Evolutionary conservation across 1,284 basidiomycete species (phyloP).

Genomic region (Melampsora larici-populina): DNA sequence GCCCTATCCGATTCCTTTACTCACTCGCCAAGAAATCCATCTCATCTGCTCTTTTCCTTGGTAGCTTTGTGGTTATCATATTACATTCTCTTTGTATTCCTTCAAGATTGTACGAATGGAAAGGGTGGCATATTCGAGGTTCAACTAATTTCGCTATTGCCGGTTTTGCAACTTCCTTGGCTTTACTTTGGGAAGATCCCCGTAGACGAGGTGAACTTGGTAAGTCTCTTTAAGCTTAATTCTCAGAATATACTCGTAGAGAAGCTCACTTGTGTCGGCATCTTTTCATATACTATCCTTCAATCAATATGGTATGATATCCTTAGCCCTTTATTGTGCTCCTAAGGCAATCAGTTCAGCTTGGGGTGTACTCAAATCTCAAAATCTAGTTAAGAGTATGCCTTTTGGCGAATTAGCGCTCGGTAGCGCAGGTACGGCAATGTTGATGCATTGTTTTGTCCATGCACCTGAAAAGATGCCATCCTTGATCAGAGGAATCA

Average conservation of each 20-base stretch:
- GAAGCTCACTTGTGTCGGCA: background rate
- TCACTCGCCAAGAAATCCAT: conserved; percentile 36
- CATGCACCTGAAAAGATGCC: conserved; percentile 40
- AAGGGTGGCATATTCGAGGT: conserved; percentile 7
- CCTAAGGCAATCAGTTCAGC: conserved; percentile 38
- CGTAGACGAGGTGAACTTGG: conserved; percentile 38
- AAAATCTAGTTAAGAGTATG: conserved; percentile 8
- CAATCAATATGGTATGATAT: background rate
- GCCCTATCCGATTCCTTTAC: conserved; percentile 21
- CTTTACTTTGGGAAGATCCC: conserved; percentile 43
- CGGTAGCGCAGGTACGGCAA: conserved; percentile 29
- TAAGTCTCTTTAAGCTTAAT: background rate
- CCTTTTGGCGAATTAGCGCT: conserved; percentile 24
- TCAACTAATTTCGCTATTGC: background rate
- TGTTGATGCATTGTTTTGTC: conserved; percentile 43
- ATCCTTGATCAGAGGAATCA: conserved; percentile 22
- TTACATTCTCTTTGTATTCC: conserved; percentile 41
- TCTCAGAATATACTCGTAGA: too few species aligned
- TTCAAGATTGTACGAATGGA: conserved; percentile 25
- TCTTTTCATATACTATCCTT: background rate
- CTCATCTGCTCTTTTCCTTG: conserved; percentile 26
- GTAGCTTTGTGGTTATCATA: conserved; percentile 35
- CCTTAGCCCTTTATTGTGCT: conserved; percentile 37
- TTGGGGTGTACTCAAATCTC: conserved; percentile 20
- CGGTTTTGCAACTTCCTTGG: conserved; percentile 31